phyloP scores from a whole-genome alignment of 1,139 yeast genomes.

The Yamadazyma conglobata region DNA sequence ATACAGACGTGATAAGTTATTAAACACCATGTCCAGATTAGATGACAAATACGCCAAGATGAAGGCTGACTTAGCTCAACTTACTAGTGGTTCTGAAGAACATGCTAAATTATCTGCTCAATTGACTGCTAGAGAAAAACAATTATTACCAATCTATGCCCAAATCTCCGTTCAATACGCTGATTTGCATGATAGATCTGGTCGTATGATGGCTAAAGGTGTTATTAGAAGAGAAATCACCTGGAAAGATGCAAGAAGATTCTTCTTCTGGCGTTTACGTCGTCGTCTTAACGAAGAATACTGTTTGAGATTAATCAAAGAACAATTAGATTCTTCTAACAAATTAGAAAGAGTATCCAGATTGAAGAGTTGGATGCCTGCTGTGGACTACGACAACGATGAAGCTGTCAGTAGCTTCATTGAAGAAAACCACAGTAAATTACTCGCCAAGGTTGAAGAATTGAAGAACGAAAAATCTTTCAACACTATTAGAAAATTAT shows the following conservation, averaged over 20 bases:
- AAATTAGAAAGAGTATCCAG: slow-evolving; percentile 84
- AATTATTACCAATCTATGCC: slow-evolving; percentile 79
- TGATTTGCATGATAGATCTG: slow-evolving; percentile 94
- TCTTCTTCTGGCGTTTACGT: slow-evolving; percentile 98
- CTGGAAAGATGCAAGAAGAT: slow-evolving; percentile 87
- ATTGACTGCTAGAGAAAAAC: slow-evolving; percentile 74
- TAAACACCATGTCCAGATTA: slow-evolving; percentile 85
- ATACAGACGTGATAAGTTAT: slow-evolving; percentile 87
- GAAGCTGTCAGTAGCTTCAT: slow-evolving; percentile 81
- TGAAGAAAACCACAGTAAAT: slow-evolving; percentile 67
- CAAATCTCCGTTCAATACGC: slow-evolving; percentile 96
- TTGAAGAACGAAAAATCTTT: slow-evolving; percentile 65
- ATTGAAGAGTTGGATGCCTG: slow-evolving; percentile 83
- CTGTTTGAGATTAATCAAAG: slow-evolving; percentile 70
- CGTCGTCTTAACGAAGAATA: slow-evolving; percentile 94
- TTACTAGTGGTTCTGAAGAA: slow-evolving; percentile 58
- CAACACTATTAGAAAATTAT: slow-evolving; percentile 55
- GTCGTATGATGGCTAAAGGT: slow-evolving; percentile 95
- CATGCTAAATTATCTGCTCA: slow-evolving; percentile 61
- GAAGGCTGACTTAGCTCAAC: slow-evolving; percentile 53
- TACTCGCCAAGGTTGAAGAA: slow-evolving; percentile 60
- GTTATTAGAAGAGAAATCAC: slow-evolving; percentile 79
- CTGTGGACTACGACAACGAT: slow-evolving; percentile 70
- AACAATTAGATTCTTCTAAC: slow-evolving; percentile 56
- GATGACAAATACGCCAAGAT: slow-evolving; percentile 72